Evolutionary conservation across 2,329 filamentous ascomycete genomes (phyloP).

Genomic region (Fusarium sp.): DNA sequence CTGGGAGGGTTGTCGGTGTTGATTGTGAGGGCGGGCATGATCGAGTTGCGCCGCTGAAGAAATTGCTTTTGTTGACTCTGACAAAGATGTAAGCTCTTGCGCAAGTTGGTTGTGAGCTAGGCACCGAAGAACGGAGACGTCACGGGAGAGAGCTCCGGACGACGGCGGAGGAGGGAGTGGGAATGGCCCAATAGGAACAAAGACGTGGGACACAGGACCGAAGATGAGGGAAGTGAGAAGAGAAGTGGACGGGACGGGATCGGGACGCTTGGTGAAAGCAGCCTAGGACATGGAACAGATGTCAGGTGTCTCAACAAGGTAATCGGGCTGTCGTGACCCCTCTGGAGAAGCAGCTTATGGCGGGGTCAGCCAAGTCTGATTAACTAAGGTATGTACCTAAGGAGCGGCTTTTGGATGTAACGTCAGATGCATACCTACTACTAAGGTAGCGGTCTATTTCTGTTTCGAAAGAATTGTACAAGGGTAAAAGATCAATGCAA

Average conservation of each 20-base stretch:
- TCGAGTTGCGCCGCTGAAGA: constrained; percentile 14
- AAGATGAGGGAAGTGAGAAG: neutral
- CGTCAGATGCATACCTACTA: neutral
- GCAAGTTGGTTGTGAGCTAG: constrained; percentile 1
- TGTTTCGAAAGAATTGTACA: neutral
- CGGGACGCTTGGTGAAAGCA: neutral
- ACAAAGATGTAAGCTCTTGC: constrained; percentile 6
- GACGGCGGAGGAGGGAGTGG: neutral
- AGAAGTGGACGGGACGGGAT: neutral
- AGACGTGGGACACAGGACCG: neutral
- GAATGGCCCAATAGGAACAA: constrained; percentile 11
- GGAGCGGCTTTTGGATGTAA: constrained; percentile 3
- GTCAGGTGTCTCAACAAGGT: constrained; percentile 11
- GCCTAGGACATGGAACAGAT: neutral
- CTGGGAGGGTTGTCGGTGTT: constrained; percentile 42
- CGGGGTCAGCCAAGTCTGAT: constrained; percentile 1
- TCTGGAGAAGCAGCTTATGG: constrained; percentile 11
- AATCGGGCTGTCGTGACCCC: neutral
- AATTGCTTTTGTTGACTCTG: constrained; percentile 12
- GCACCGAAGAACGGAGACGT: constrained; percentile 30
- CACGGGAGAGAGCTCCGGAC: constrained; percentile 2
- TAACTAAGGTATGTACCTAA: neutral
- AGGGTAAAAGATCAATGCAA: neutral
- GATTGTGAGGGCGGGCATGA: constrained; percentile 49
- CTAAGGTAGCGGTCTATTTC: neutral